phyloP scores from a whole-genome alignment of 2,329 filamentous ascomycete genomes.

The Aphanoascus verrucosus region DNA sequence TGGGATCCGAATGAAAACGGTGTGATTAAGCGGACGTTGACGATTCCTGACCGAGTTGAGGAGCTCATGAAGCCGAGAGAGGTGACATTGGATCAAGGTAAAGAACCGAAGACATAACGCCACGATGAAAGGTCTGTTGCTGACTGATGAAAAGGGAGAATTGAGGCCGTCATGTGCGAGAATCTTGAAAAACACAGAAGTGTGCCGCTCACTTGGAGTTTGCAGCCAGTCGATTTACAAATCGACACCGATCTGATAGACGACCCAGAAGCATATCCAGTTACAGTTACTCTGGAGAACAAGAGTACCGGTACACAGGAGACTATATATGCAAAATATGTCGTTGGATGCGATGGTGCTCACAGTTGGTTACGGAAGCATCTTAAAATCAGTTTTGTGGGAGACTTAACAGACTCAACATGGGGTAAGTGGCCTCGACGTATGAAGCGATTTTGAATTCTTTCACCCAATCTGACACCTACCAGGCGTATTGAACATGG shows the following conservation, averaged over 20 bases:
- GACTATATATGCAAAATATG: slow-evolving; percentile 53
- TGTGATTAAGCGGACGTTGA: not conserved
- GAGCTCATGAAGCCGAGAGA: no score
- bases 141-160: slow-evolving; percentile 51
- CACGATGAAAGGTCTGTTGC: no score
- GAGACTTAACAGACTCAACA: slow-evolving; percentile 60
- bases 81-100: not conserved
- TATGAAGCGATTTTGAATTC: no score
- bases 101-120: slow-evolving; percentile 45
- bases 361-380: slow-evolving; percentile 54
- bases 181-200: slow-evolving; percentile 33
- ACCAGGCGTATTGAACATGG: slow-evolving; percentile 55
- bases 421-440: slow-evolving; percentile 43
- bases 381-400: slow-evolving; percentile 43
- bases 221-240: slow-evolving; percentile 65
- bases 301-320: slow-evolving; percentile 25
- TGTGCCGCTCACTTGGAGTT: slow-evolving; percentile 59
- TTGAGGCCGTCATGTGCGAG: slow-evolving; percentile 52
- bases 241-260: slow-evolving; percentile 45
- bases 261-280: slow-evolving; percentile 45
- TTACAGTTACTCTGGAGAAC: slow-evolving; percentile 44
- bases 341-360: slow-evolving; percentile 62
- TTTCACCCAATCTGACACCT: slow-evolving; percentile 40
- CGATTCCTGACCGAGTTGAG: not conserved
- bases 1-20: slow-evolving; percentile 40